Conservation (phyloP, 2,329 filamentous ascomycete species). For the Paraconiothyrium sp. region DNA sequence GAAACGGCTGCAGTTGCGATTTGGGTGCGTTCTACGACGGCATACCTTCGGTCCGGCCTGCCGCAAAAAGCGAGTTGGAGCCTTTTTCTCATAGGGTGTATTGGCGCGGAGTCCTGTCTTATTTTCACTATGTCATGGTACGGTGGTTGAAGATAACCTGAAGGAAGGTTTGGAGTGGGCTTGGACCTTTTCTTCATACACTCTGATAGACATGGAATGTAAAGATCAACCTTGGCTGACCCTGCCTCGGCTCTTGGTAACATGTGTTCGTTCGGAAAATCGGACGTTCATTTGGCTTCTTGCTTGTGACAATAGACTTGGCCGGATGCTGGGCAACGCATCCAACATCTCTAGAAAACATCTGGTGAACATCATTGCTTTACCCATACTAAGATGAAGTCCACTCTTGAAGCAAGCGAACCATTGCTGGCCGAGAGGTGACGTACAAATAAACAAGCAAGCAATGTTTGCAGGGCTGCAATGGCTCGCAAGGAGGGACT, state of each 20-base stretch:
- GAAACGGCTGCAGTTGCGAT: slow-evolving; percentile 26
- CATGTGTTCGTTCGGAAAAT: neutral
- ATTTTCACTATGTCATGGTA: slow-evolving; percentile 9
- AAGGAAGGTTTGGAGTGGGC: neutral
- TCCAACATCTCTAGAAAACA: neutral
- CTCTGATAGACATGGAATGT: slow-evolving; percentile 41
- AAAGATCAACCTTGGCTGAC: slow-evolving; percentile 29
- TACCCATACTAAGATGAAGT: neutral
- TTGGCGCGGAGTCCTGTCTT: slow-evolving; percentile 19
- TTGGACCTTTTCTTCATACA: slow-evolving; percentile 20
- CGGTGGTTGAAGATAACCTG: slow-evolving; percentile 17
- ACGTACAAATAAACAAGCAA: neutral
- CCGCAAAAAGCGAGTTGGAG: slow-evolving; percentile 36
- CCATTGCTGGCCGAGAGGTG: neutral
- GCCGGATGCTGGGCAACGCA: neutral
- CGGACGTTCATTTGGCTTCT: neutral
- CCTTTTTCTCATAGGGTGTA: slow-evolving; percentile 32
- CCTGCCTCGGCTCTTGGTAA: slow-evolving; percentile 6
- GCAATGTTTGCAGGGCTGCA: neutral
- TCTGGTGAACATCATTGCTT: neutral
- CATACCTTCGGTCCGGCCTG: slow-evolving; percentile 22
- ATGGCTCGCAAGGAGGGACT: neutral
- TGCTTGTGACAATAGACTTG: neutral
- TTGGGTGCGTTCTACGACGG: slow-evolving; percentile 25
- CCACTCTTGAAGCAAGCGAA: neutral